These are phyloP conservation scores for Rhodamnia rubescens DNA, from an alignment of 345 rosid species.

Conservation along the genomic window DNA sequence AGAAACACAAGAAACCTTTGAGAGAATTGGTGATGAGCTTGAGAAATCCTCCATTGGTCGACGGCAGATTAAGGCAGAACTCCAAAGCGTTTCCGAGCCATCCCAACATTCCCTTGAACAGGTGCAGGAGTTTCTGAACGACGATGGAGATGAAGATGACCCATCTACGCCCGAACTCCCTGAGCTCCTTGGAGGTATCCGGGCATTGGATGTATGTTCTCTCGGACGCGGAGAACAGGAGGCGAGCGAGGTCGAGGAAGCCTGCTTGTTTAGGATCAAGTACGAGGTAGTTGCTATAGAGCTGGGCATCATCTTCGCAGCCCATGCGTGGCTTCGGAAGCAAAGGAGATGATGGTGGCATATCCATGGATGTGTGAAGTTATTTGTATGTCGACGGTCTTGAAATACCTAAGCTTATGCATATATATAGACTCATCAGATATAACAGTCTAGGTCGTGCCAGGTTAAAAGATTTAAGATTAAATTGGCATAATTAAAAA, in stretches of 20 bases:
- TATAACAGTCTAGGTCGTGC: not conserved
- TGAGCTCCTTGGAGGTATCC: not conserved
- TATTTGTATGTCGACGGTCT: not conserved
- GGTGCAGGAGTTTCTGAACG: constrained; percentile 24
- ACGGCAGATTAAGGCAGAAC: constrained; percentile 29
- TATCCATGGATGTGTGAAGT: not conserved
- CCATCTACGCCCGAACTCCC: constrained; percentile 32
- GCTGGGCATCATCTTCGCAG: not conserved
- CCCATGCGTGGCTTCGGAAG: not conserved
- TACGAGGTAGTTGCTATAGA: constrained; percentile 6
- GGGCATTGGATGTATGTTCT: constrained; percentile 18
- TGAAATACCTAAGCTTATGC: not conserved
- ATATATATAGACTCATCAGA: not conserved
- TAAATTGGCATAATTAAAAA: no score
- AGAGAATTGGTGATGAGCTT: constrained; percentile 13
- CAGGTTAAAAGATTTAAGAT: not conserved
- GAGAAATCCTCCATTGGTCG: constrained; percentile 30
- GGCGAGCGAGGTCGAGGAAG: constrained; percentile 16
- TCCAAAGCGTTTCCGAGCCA: constrained; percentile 8
- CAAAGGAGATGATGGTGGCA: not conserved
- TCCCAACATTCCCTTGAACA: constrained; percentile 8
- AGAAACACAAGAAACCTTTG: constrained; percentile 13
- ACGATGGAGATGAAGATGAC: constrained; percentile 37
- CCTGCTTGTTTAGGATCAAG: constrained; percentile 34
- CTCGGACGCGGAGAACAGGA: constrained; percentile 15